Evolutionary conservation across 1,284 basidiomycete species (phyloP).

Genomic region (Neolentinus lepideus): DNA sequence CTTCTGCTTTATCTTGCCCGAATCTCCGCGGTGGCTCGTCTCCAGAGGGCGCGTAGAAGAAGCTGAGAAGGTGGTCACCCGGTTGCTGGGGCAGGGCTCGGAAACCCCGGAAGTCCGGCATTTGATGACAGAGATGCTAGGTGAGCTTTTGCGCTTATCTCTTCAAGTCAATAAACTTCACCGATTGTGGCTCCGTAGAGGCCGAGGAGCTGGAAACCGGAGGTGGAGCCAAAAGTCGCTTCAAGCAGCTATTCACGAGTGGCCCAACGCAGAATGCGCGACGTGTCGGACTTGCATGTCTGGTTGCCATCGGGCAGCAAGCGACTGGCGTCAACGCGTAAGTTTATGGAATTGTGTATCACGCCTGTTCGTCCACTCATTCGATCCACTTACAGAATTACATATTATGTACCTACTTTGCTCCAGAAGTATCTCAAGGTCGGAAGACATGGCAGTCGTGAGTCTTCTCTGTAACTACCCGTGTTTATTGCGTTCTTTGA

Average conservation of each 20-base stretch:
- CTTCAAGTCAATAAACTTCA: not conserved
- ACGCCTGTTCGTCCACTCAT: not conserved
- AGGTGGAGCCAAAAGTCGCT: not conserved
- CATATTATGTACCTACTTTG: constrained; percentile 1
- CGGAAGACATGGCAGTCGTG: not conserved
- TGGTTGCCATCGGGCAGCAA: constrained; percentile 1
- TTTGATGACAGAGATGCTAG: not conserved
- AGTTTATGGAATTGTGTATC: not conserved
- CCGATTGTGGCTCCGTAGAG: not conserved
- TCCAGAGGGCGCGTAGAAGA: constrained; percentile 56
- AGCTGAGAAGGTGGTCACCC: constrained; percentile 24
- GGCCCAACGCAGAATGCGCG: not conserved
- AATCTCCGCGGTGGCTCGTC: constrained; percentile 68
- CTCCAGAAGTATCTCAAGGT: not conserved
- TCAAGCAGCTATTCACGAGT: not conserved
- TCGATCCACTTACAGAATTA: not conserved
- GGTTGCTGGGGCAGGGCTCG: not conserved
- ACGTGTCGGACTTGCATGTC: not conserved
- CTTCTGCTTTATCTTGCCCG: constrained; percentile 28
- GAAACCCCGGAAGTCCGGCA: not conserved
- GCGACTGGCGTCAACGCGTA: constrained; percentile 1
- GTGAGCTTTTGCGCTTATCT: not conserved
- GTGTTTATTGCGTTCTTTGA: not conserved
- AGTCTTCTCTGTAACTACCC: not conserved
- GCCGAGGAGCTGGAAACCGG: not conserved